A percentile compares a stretch with the other conserved stretches of the same genome.
Conservation (phyloP, 345 rosid genomes). For the Melaleuca alternifolia region DNA sequence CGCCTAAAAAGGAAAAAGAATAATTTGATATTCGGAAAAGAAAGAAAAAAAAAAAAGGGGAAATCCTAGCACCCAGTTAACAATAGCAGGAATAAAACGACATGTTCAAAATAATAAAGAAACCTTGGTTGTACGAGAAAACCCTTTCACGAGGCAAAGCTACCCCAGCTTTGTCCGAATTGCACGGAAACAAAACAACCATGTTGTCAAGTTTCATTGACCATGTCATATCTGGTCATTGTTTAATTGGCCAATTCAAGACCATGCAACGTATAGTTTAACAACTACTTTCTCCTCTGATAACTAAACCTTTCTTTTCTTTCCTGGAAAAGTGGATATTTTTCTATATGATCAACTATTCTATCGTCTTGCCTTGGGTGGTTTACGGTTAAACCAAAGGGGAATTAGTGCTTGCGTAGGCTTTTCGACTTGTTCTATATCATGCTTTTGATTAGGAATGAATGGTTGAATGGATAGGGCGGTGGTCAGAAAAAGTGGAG, state of each 20-base stretch:
- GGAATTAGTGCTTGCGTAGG: background rate
- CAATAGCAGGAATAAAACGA: background rate
- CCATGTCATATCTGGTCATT: background rate
- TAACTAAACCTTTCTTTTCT: no score
- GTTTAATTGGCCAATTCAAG: background rate
- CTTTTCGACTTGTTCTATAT: background rate
- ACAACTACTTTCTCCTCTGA: background rate
- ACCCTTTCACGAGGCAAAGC: background rate
- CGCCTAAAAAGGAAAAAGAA: background rate
- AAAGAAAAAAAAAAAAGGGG: rapidly evolving
- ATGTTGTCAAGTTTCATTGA: background rate
- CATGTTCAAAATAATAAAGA: background rate
- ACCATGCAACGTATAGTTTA: background rate
- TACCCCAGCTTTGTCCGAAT: background rate
- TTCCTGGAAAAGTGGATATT: background rate
- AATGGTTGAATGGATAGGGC: background rate
- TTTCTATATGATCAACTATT: background rate
- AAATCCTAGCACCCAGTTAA: background rate
- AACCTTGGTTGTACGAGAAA: background rate
- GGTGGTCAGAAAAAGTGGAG: background rate
- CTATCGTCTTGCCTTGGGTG: background rate
- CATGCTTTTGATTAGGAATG: background rate
- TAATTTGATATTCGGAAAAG: background rate
- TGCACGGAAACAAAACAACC: background rate
- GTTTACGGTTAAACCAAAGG: background rate